phyloP scores from a whole-genome alignment of 73 alveolate species.

The Loxodes magnus region DNA sequence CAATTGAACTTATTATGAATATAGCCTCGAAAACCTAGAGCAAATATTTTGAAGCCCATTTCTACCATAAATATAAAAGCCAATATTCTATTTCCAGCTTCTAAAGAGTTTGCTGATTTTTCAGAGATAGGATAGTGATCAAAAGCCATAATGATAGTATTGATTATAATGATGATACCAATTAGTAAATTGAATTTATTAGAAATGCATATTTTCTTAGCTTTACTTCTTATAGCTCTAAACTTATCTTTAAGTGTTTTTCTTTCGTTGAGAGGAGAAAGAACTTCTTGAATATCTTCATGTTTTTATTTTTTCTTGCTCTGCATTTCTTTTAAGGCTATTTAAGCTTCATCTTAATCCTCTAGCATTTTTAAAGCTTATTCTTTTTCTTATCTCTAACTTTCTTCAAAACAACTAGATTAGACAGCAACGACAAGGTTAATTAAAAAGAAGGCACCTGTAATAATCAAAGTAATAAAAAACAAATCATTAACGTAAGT shows the following conservation, averaged over 20 bases:
- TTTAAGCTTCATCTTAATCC: no score
- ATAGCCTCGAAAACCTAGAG: constrained; percentile 47
- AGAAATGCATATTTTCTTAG: no score
- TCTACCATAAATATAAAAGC: constrained; percentile 62
- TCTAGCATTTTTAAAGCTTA: not conserved
- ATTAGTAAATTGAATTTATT: no score
- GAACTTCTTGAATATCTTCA: no score
- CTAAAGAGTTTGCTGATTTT: no score
- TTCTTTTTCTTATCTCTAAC: constrained; percentile 2
- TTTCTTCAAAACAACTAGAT: constrained; percentile 14
- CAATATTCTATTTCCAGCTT: constrained; percentile 45
- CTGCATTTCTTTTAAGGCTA: no score
- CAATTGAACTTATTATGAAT: constrained; percentile 37
- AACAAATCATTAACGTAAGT: constrained; percentile 16
- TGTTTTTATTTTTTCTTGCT: no score
- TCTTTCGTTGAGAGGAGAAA: no score
- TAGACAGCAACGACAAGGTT: constrained; percentile 38
- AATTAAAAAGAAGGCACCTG: constrained; percentile 38
- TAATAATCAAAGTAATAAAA: constrained; percentile 16
- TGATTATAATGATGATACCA: not conserved
- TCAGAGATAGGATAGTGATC: no score
- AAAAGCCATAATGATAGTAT: not conserved
- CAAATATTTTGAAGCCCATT: constrained; percentile 64
- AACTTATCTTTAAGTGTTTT: no score
- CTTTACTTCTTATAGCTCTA: no score